These are phyloP conservation scores for Candida sanyaensis DNA, from an alignment of 1,139 yeast species.

Conservation along the genomic window DNA sequence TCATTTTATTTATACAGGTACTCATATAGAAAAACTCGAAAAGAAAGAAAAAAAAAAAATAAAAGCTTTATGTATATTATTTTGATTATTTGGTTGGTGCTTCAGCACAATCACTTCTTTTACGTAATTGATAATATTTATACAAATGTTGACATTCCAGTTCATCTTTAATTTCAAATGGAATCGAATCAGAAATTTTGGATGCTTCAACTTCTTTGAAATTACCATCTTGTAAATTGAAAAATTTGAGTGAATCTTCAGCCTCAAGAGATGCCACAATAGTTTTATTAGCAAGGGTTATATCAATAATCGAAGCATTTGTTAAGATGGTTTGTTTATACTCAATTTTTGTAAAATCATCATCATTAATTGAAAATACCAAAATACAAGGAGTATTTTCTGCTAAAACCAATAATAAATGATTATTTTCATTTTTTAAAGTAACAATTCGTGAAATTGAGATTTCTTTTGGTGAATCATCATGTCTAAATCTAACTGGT, in stretches of 20 bases:
- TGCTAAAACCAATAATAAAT: slow-evolving; percentile 45
- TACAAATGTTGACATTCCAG: slow-evolving; percentile 64
- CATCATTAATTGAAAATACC: slow-evolving; percentile 36
- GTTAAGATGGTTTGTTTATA: slow-evolving; percentile 31
- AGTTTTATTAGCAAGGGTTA: slow-evolving; percentile 21
- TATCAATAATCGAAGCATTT: slow-evolving; percentile 27
- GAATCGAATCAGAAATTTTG: slow-evolving; percentile 24
- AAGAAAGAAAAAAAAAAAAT: not conserved
- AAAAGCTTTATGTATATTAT: too few species aligned
- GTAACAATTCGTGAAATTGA: slow-evolving; percentile 52
- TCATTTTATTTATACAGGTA: slow-evolving; percentile 1
- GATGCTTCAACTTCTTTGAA: slow-evolving; percentile 9
- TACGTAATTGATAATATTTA: slow-evolving; percentile 64
- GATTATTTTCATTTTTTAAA: slow-evolving; percentile 18
- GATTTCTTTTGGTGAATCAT: slow-evolving; percentile 48
- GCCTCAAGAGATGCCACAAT: slow-evolving; percentile 52
- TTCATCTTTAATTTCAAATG: slow-evolving; percentile 37
- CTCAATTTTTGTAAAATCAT: slow-evolving; percentile 14
- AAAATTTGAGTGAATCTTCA: slow-evolving; percentile 33
- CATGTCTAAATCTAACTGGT: slow-evolving; percentile 65
- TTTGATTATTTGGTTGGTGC: not conserved
- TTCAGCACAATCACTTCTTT: slow-evolving; percentile 61
- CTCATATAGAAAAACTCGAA: not conserved
- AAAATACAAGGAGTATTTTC: slow-evolving; percentile 60
- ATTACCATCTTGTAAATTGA: slow-evolving; percentile 17